These are phyloP conservation scores for Leucosporidium yakuticum DNA, from an alignment of 768 basidiomycete genomes.

Conservation along the genomic window DNA sequence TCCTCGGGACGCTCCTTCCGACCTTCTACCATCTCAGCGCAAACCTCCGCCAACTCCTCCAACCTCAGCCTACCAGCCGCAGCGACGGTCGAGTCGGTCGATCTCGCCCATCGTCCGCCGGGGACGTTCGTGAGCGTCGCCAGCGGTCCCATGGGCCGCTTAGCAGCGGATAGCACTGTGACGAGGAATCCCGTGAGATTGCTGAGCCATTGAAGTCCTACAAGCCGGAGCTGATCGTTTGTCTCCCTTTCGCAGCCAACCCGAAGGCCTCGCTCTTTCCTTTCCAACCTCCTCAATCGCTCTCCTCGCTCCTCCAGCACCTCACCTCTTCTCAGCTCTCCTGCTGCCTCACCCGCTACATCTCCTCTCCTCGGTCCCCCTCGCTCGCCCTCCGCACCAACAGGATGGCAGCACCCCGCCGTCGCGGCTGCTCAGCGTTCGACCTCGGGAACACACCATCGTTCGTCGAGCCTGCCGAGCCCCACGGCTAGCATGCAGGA, in stretches of 20 bases:
- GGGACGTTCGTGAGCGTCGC: constrained; percentile 21
- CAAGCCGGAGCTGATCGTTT: not conserved
- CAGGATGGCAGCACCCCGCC: constrained; percentile 1
- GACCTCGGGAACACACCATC: not conserved
- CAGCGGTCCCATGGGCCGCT: constrained; percentile 6
- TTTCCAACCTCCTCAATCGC: constrained; percentile 20
- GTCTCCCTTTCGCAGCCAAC: not conserved
- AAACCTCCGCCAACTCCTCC: constrained; percentile 5
- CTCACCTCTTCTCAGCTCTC: constrained; percentile 2
- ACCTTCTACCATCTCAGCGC: not conserved
- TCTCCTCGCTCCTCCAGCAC: constrained; percentile 6
- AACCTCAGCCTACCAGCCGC: constrained; percentile 9
- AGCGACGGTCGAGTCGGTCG: constrained; percentile 12
- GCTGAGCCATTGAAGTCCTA: not conserved
- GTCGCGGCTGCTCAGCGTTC: constrained; percentile 2
- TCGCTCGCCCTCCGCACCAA: constrained; percentile 5
- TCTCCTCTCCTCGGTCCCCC: not conserved
- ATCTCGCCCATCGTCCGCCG: not conserved
- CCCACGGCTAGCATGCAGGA: not conserved
- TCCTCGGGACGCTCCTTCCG: not conserved
- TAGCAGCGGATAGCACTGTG: not conserved
- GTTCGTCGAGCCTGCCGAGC: constrained; percentile 11
- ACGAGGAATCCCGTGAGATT: not conserved
- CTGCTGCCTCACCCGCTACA: not conserved
- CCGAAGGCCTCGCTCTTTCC: constrained; percentile 14